phyloP scores from a whole-genome alignment of 306 rosid species.

The Senna tora region DNA sequence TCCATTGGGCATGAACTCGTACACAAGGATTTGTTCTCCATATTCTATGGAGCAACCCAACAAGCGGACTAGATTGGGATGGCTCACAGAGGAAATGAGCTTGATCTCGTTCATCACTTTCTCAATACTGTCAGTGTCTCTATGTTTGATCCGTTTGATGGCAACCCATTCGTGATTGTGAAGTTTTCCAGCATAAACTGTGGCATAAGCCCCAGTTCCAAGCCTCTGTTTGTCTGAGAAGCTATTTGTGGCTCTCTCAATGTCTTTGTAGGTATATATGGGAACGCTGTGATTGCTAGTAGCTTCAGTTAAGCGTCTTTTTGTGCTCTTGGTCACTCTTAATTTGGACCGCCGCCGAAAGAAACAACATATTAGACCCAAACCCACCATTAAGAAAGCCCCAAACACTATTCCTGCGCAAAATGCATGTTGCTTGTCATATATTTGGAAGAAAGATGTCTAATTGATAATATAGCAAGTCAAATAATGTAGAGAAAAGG shows the following conservation, averaged over 20 bases:
- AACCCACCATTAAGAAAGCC: constrained; percentile 47
- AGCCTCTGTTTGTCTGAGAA: constrained; percentile 82
- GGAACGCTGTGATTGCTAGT: constrained; percentile 70
- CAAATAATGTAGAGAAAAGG: neutral
- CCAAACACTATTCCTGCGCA: constrained; percentile 61
- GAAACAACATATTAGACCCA: constrained; percentile 61
- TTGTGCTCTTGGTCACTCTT: constrained; percentile 65
- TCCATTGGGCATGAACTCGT: constrained; percentile 94
- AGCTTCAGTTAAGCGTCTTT: constrained; percentile 78
- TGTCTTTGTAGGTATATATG: constrained; percentile 73
- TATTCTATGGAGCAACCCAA: constrained; percentile 85
- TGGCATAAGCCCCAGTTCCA: constrained; percentile 89
- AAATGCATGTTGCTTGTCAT: neutral
- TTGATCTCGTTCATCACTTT: constrained; percentile 88
- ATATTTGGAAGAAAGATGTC: neutral
- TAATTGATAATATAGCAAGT: neutral
- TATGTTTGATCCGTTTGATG: constrained; percentile 72
- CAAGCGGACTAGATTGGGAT: constrained; percentile 78
- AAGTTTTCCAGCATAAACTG: constrained; percentile 88
- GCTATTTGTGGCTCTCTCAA: constrained; percentile 76
- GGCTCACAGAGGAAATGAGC: constrained; percentile 79
- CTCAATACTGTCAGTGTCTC: constrained; percentile 72
- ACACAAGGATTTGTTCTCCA: constrained; percentile 80
- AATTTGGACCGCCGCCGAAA: constrained; percentile 58
- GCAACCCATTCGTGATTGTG: constrained; percentile 74